Conservation (phyloP, 2,329 filamentous ascomycete species). For the Huntiella omanensis region DNA sequence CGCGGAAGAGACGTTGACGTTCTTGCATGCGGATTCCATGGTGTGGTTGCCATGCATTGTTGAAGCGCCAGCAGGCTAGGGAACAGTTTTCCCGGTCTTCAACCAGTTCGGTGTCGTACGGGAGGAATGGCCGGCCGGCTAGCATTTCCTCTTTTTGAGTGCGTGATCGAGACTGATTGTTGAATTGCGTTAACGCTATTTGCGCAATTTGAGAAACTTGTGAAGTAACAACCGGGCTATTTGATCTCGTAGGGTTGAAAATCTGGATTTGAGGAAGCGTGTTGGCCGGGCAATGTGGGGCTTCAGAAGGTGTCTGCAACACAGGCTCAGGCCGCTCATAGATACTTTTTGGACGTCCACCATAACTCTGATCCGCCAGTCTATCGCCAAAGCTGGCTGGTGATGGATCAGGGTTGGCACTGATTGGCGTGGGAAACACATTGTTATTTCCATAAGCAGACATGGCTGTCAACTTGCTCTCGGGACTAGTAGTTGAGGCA, state of each 20-base stretch:
- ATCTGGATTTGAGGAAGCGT: slow-evolving; percentile 39
- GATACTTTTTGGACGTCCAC: slow-evolving; percentile 36
- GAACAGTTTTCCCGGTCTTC: slow-evolving; percentile 74
- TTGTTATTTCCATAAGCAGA: slow-evolving; percentile 30
- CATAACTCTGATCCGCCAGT: slow-evolving; percentile 37
- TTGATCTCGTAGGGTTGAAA: slow-evolving; percentile 30
- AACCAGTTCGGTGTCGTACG: slow-evolving; percentile 58
- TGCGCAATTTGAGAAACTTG: slow-evolving; percentile 26
- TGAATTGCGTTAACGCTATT: slow-evolving; percentile 33
- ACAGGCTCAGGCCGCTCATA: slow-evolving; percentile 38
- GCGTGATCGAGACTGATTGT: slow-evolving; percentile 18
- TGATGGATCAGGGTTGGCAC: slow-evolving; percentile 29
- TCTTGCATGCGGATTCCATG: slow-evolving; percentile 52
- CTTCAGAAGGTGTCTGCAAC: neutral
- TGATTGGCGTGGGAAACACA: slow-evolving; percentile 43
- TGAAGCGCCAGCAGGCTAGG: slow-evolving; percentile 67
- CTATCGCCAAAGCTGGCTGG: slow-evolving; percentile 26
- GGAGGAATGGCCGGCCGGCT: slow-evolving; percentile 56
- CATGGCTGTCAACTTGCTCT: slow-evolving; percentile 42
- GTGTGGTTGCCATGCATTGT: slow-evolving; percentile 60
- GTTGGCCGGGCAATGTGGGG: slow-evolving; percentile 15
- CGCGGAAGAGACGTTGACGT: slow-evolving; percentile 48
- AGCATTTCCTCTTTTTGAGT: slow-evolving; percentile 88
- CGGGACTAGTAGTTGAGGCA: slow-evolving; percentile 37
- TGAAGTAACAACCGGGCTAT: slow-evolving; percentile 25